A percentile compares a stretch with the other conserved stretches of the same genome.
These are phyloP conservation scores for Camellia lanceoleosa DNA, from an alignment of 148 eudicot species.

Conservation along the genomic window DNA sequence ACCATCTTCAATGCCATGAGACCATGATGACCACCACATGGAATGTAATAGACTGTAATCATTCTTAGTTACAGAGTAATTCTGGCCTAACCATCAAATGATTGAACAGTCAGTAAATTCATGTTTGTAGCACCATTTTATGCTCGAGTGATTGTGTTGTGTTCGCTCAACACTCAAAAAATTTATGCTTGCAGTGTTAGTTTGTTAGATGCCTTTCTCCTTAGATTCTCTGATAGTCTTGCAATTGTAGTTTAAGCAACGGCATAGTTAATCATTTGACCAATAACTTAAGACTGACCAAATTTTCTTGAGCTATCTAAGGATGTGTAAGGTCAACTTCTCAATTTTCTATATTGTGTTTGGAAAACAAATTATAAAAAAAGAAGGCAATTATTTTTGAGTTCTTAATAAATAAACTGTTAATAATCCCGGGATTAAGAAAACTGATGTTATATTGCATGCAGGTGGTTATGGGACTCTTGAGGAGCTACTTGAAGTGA, in stretches of 20 bases:
- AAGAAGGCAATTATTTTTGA: neutral
- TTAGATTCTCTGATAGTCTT: neutral
- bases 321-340: neutral
- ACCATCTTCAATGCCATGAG: neutral
- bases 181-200: neutral
- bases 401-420: neutral
- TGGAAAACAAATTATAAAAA: neutral
- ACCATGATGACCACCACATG: neutral
- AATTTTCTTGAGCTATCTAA: neutral
- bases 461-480: constrained; percentile 91
- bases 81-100: neutral
- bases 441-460: neutral
- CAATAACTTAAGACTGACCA: neutral
- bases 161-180: neutral
- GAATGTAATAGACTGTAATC: neutral
- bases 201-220: neutral
- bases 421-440: neutral
- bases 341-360: neutral
- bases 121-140: neutral
- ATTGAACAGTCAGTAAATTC: neutral
- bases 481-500: constrained; percentile 84
- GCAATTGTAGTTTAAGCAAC: neutral
- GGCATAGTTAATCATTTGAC: neutral
- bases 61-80: neutral
- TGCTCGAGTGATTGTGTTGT: neutral